Base-by-base conservation (phyloP, 164 flowering plant species). In the Magnolia changhungtana region DNA sequence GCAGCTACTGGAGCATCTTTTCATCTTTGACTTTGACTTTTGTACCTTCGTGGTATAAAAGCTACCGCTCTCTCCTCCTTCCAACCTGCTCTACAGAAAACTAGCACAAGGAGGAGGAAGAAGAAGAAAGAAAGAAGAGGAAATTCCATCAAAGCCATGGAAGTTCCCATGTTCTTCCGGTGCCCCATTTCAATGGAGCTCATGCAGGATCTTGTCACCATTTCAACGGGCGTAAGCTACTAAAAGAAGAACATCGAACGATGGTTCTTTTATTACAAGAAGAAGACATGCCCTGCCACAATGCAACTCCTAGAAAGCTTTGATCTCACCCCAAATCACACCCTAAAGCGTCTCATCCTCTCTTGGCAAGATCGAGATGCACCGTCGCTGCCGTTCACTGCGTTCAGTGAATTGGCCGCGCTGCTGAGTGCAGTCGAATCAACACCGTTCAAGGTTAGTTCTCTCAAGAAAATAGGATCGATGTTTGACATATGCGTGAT, bases 121-220 rank as follows among this genome's bases (percentile, higher is more conserved):
- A 37, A 37, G 27, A 24, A 24, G 27, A 24, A 24, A 24, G 45
- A 37, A 37, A 37, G 45, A 37, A 37, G 45, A 37, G 45, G 5
- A 37, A 37, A 37, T 18, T 29, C 69, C 13, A 72, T 76, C 69
- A 74, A 71, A 50, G 19, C 71, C 50, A 84, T 75, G 82, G 89
- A 89, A 31, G 74, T 71, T 81, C 91, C 92, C 63, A 80, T 75
- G 10, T 74, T 82, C 82, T 91, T 91, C 81, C 82, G 85, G 52
- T 91, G 96, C 79, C 96, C 96, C 21, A 92, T 92, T 20, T 92
- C 97, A 52, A 83, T 90, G 89, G 91, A 89, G 86, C 52, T 88
- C 72, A 92, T 92, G 94, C 74, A 81, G 16, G 90, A 92, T 23
- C 94, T 94, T 0, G 96, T 92, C 0, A 88, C 87, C 18, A 80